Conservation (phyloP, 2,329 filamentous ascomycete species). For the Fusarium marasasianum region DNA sequence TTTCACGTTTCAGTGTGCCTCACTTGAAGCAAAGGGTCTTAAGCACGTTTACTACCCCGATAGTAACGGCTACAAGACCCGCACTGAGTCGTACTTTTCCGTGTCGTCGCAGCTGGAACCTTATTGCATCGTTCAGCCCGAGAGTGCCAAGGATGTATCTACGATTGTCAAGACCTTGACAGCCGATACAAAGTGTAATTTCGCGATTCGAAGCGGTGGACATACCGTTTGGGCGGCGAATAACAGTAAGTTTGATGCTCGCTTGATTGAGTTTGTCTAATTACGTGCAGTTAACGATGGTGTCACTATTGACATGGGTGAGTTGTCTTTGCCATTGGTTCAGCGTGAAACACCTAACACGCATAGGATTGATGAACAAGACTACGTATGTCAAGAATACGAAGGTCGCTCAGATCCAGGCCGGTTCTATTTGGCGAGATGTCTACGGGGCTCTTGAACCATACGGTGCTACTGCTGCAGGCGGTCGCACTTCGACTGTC, state of each 20-base stretch:
- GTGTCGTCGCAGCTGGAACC: conserved; percentile 31
- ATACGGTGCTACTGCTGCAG: conserved; percentile 9
- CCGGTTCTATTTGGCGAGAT: conserved; percentile 7
- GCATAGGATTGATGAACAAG: conserved; percentile 11
- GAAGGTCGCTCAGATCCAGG: conserved; percentile 11
- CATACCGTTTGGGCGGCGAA: conserved; percentile 18
- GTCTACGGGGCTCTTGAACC: conserved; percentile 3
- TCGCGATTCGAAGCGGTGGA: conserved; percentile 9
- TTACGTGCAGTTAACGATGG: conserved; percentile 3
- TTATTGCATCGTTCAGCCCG: conserved; percentile 42
- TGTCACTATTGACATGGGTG: conserved; percentile 15
- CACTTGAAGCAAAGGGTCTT: conserved; percentile 14
- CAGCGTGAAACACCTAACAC: neutral
- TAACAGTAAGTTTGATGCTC: neutral
- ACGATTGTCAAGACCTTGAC: conserved; percentile 5
- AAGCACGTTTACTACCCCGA: conserved; percentile 21
- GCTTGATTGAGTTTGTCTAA: neutral
- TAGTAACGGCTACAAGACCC: conserved; percentile 17
- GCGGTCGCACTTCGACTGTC: conserved; percentile 2
- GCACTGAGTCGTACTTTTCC: conserved; percentile 40
- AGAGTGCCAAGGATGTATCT: conserved; percentile 36
- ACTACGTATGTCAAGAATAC: conserved; percentile 8
- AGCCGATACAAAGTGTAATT: neutral
- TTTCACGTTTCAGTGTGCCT: conserved; percentile 9
- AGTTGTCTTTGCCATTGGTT: neutral